Evolutionary conservation across 371 early-diverging fungal species (phyloP).

Genomic region (Sporodiniella umbellata): DNA sequence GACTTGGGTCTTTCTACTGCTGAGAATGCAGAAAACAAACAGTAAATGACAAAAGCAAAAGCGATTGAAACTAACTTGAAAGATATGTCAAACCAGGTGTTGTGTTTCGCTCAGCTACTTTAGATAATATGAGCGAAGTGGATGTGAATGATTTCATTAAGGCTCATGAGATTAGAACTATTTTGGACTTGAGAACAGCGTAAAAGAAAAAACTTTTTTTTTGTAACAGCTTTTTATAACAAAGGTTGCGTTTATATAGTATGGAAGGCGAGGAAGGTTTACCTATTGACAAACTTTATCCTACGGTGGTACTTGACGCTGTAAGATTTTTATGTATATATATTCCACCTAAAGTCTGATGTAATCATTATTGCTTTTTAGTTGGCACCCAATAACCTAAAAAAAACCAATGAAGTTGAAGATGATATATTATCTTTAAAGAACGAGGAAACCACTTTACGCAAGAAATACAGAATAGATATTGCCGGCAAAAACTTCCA

Average conservation of each 20-base stretch:
- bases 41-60: background rate
- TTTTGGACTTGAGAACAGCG: conserved; percentile 16
- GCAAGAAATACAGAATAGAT: conserved; percentile 36
- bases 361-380: background rate
- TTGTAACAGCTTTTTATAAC: too few relatives aligned
- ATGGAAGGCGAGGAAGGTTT: conserved; percentile 24
- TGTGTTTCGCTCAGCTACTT: conserved; percentile 14
- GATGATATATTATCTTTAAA: conserved; percentile 1
- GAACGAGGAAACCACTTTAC: conserved; percentile 8
- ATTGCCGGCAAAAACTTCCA: conserved; percentile 45
- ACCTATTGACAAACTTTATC: conserved; percentile 33
- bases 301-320: conserved; percentile 20
- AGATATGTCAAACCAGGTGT: conserved; percentile 12
- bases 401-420: background rate
- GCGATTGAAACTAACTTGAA: background rate
- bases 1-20: conserved; percentile 10
- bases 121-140: conserved; percentile 8
- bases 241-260: too few relatives aligned
- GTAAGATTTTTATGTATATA: conserved; percentile 18
- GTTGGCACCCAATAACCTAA: background rate
- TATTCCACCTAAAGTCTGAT: too few relatives aligned
- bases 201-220: too few relatives aligned
- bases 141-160: conserved; percentile 9
- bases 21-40: conserved; percentile 2
- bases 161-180: conserved; percentile 9